Evolutionary conservation across 306 rosid species (phyloP), one percentile per base, ranked within the genome.

Genomic region (Sicyos edulis): DNA sequence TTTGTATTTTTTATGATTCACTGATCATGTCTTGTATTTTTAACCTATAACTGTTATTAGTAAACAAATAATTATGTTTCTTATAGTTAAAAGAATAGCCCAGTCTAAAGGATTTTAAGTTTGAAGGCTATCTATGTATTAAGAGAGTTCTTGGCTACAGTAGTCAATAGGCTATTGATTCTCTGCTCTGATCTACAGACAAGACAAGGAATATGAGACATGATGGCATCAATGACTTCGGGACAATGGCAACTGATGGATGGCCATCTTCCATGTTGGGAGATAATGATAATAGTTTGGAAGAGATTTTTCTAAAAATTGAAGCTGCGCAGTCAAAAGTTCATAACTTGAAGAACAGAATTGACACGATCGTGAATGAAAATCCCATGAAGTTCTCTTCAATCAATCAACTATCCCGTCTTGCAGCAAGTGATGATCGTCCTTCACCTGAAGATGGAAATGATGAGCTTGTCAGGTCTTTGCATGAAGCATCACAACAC

Each of bases 281-380:
- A 65, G 79, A 78, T 60, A 77, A 57, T 13, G 88, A 90, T 79
- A 81, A 70, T 68, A 72, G 79, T 26, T 70, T 85, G 75, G 82
- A 76, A 54, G 77, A 72, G 10, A 69, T 80, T 69, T 76, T 90
- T 68, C 55, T 59, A 72, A 78, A 81, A 78, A 78, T 87, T 75
- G 96, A 82, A 80, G 82, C 72, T 52, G 76, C 77, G 53, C 83
- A 81, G 40, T 83, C 83, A 15, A 80, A 70, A 70, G 82, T 88
- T 68, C 79, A 56, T 10, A 47, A 73, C 60, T 79, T 92, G 84
- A 85, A 77, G 80, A 44, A 78, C 59, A 86, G 88, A 85, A 72
- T 74, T 42, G 86, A 83, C 52, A 80, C 72, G 74, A 81, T 89
- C 40, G 66, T 83, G 64, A 72, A 71, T 54, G 89, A 85, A 81